Evolutionary conservation across 345 rosid genomes (phyloP), one percentile per base, ranked within the genome.

Genomic region (Sisymbrium altissimum): DNA sequence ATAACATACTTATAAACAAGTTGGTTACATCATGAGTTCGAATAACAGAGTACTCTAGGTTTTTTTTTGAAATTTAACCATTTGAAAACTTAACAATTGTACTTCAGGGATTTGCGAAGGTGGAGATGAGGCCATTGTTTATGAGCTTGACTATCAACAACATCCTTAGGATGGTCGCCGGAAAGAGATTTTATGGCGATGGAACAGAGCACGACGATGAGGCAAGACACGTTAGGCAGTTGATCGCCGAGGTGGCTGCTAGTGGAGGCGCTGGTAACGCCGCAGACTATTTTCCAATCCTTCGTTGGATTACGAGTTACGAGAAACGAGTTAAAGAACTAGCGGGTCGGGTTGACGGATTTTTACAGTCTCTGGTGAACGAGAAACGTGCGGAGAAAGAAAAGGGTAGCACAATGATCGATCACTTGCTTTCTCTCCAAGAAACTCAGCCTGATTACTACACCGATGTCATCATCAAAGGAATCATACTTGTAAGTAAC

Each of bases 391-490:
- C 3, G 2, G 45, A 58, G 8, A 41, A 67, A 57, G 72, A 49
- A 64, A 78, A 40, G 50, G 53, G 45, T 6, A 68, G 78, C 43
- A 81, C 73, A 0, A 71, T 84, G 87, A 82, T 91, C 7, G 70
- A 80, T 77, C 92, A 83, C 55, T 65, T 91, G 11, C 88, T 88
- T 60, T 73, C 82, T 15, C 65, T 83, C 52, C 92, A 86, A 60
- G 71, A 81, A 54, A 77, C 83, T 4, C 73, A 84, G 8, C 87
- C 93, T 10, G 80, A 81, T 5, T 76, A 78, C 58, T 83, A 86
- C 70, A 60, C 76, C 0, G 89, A 90, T 69, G 67, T 66, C 8
- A 82, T 72, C 17, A 85, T 86, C 73, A 86, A 88, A 81, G 90
- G 86, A 13, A 75, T 84, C 27, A 33, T 80, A 11, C 18, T 73